Evolutionary conservation across 2,329 filamentous ascomycete genomes (phyloP).

Genomic region (Aspergillus sojae): DNA sequence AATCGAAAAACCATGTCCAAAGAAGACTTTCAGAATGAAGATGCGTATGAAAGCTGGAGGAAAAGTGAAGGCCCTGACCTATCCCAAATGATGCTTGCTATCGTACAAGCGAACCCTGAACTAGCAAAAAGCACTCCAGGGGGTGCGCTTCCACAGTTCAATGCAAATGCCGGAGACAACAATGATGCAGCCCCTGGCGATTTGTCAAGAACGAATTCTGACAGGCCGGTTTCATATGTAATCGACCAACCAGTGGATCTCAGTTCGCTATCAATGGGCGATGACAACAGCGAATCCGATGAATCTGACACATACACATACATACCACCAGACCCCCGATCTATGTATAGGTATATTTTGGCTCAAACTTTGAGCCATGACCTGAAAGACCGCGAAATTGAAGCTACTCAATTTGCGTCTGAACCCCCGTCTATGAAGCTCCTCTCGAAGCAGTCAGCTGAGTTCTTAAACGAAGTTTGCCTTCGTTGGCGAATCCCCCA

Average conservation of each 20-base stretch:
- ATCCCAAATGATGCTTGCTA: conserved; percentile 89
- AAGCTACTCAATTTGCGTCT: conserved; percentile 52
- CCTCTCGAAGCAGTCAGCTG: conserved; percentile 74
- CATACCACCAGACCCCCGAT: conserved; percentile 80
- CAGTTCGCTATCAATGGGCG: conserved; percentile 64
- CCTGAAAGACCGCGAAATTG: conserved; percentile 56
- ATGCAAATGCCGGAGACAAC: conserved; percentile 43
- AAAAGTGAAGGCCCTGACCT: conserved; percentile 84
- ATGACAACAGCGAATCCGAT: conserved; percentile 46
- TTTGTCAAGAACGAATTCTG: conserved; percentile 49
- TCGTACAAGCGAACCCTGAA: conserved; percentile 82
- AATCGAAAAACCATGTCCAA: conserved; percentile 74
- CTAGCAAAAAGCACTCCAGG: conserved; percentile 74
- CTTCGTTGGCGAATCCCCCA: conserved; percentile 87
- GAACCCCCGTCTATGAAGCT: conserved; percentile 56
- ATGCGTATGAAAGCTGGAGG: conserved; percentile 87
- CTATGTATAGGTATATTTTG: conserved; percentile 80
- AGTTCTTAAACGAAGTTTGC: conserved; percentile 82
- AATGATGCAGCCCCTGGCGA: conserved; percentile 49
- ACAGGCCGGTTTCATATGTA: conserved; percentile 55
- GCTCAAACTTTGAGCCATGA: conserved; percentile 72
- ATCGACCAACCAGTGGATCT: conserved; percentile 67
- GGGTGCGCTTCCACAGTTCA: conserved; percentile 60
- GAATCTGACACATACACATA: conserved; percentile 73
- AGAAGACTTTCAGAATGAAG: conserved; percentile 87